A percentile compares a stretch with the other conserved stretches of the same genome.
These are phyloP conservation scores for Mycosphaerella sp. DNA, from an alignment of 2,329 filamentous ascomycete genomes.

Conservation along the genomic window DNA sequence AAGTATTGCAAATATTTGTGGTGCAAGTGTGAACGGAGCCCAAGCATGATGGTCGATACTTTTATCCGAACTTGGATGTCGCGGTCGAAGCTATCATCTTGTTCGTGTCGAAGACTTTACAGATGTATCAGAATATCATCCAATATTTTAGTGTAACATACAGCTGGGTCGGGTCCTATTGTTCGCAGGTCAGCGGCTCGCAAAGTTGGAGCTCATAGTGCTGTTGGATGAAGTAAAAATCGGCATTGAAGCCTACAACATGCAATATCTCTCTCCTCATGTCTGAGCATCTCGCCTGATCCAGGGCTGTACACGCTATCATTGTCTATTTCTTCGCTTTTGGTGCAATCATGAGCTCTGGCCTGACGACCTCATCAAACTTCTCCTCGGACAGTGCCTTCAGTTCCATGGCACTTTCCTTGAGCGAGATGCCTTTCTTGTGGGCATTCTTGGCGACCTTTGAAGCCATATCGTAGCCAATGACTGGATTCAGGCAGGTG, in stretches of 20 bases:
- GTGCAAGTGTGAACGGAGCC: constrained; percentile 29
- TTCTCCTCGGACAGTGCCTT: constrained; percentile 81
- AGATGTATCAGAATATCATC: no score
- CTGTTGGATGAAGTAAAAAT: not conserved
- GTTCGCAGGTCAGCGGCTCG: not conserved
- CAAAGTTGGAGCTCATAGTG: not conserved
- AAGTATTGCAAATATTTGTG: constrained; percentile 29
- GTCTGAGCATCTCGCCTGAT: not conserved
- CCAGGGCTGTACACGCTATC: not conserved
- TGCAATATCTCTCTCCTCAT: not conserved
- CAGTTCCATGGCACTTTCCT: constrained; percentile 89
- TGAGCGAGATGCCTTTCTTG: constrained; percentile 93
- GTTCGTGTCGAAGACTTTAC: no score
- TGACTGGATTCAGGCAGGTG: constrained; percentile 94
- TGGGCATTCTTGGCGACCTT: constrained; percentile 98
- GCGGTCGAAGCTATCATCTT: not conserved
- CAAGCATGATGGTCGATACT: constrained; percentile 20
- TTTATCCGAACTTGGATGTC: not conserved
- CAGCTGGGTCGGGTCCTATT: no score
- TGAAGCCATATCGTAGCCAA: constrained; percentile 94
- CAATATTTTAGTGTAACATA: no score
- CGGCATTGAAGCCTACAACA: not conserved
- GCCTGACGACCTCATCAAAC: constrained; percentile 82
- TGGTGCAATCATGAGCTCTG: constrained; percentile 91
- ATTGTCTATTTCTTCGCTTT: constrained; percentile 52